Evolutionary conservation across 345 rosid species (phyloP), one percentile per base, ranked within the genome.

Genomic region (Physaria fendleri): DNA sequence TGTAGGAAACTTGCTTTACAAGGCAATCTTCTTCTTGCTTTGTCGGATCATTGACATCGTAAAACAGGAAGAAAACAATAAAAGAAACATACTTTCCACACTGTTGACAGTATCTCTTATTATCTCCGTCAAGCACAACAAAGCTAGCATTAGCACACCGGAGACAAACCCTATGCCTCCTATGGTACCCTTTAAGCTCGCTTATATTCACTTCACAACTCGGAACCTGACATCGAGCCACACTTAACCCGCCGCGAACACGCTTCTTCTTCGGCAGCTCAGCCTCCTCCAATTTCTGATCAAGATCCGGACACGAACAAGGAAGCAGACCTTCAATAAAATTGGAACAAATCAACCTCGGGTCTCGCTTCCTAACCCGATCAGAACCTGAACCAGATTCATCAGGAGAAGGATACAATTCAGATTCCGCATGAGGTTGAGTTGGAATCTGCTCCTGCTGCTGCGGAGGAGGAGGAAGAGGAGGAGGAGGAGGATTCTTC

Each of bases 101-200:
- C 92, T 93, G 99, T 67, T 93, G 99, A 55, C 99, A 93, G 71
- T 93, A 93, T 83, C 99, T 81, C 81, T 82, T 93, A 45, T 58
- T 69, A 32, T 79, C 84, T 16, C 92, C 90, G 1, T 87, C 88
- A 33, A 93, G 71, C 39, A 76, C 40, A 44, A 90, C 95, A 30
- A 72, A 16, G 15, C 66, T 61, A 0, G 97, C 82, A 69, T 78
- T 82, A 2, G 95, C 99, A 65, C 97, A 93, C 22, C 82, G 68
- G 13, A 93, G 78, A 45, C 99, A 93, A 68, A 93, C 88, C 79
- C 88, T 78, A 62, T 93, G 97, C 62, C 97, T 75, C 71, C 37
- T 76, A 59, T 93, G 97, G 30, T 93, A 93, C 9, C 99, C 99
- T 73, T 93, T 93, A 15, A 93, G 92, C 80, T 83, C 95, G 27